Conservation (phyloP, 305 asterid species). For the Fraxinus xanthoxyloides region DNA sequence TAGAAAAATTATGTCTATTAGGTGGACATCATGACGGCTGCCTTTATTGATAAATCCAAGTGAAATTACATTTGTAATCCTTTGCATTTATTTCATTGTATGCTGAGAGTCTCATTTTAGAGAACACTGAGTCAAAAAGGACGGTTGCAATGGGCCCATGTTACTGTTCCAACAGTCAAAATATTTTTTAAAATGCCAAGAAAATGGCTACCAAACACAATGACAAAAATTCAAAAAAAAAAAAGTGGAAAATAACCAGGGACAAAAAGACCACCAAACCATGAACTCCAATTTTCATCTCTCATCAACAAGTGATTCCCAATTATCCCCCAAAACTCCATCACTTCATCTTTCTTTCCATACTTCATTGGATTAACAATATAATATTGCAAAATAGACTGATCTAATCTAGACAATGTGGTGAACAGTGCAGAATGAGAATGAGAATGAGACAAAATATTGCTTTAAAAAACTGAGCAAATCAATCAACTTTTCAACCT, state of each 20-base stretch:
- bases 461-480: conserved; percentile 64
- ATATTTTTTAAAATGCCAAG: no score
- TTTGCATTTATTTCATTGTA: no score
- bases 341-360: conserved; percentile 64
- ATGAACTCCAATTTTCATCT: conserved; percentile 68
- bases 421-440: conserved; percentile 42
- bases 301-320: conserved; percentile 67
- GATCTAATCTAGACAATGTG: conserved; percentile 54
- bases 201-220: no score
- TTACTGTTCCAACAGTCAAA: no score
- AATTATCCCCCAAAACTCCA: conserved; percentile 55
- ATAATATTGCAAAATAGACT: conserved; percentile 69
- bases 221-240: no score
- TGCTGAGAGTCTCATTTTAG: no score
- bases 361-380: conserved; percentile 62
- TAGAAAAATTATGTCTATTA: no score
- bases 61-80: no score
- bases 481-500: conserved; percentile 60
- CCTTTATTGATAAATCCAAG: no score
- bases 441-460: conserved; percentile 61
- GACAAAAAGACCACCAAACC: conserved; percentile 58
- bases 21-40: no score
- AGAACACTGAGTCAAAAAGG: no score
- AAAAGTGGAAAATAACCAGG: not conserved
- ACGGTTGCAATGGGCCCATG: no score